These are phyloP conservation scores for Candida quercuum DNA, from an alignment of 805 yeast species.

Conservation along the genomic window DNA sequence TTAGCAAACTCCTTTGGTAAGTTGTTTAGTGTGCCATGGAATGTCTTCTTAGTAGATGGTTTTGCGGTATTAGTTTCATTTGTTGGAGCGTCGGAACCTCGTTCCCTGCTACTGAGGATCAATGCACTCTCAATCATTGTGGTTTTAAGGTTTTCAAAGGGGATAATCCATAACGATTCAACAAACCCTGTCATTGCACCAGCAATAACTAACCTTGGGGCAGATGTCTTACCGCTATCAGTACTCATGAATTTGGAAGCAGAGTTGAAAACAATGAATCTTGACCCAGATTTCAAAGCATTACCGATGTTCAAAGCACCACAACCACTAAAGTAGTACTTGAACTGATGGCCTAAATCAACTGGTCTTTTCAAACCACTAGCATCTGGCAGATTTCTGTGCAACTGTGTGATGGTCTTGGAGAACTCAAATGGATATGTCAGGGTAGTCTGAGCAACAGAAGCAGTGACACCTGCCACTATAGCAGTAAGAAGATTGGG, in stretches of 20 bases:
- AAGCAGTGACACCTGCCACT: constrained; percentile 57
- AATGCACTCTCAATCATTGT: constrained; percentile 70
- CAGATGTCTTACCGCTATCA: constrained; percentile 55
- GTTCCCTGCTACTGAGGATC: constrained; percentile 23
- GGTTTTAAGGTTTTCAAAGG: constrained; percentile 83
- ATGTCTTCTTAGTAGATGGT: constrained; percentile 19
- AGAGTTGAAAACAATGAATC: constrained; percentile 73
- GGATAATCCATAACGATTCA: constrained; percentile 81
- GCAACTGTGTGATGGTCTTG: constrained; percentile 60
- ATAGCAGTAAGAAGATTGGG: constrained; percentile 51
- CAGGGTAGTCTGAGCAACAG: constrained; percentile 53
- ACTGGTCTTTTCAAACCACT: constrained; percentile 12
- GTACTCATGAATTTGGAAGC: constrained; percentile 64
- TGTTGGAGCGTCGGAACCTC: constrained; percentile 17
- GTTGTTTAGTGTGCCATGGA: constrained; percentile 22
- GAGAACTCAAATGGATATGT: constrained; percentile 71
- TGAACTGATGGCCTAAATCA: constrained; percentile 27
- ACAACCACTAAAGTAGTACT: constrained; percentile 50
- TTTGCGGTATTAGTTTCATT: constrained; percentile 17
- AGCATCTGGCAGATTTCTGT: constrained; percentile 36
- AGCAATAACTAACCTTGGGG: constrained; percentile 79
- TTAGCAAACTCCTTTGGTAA: constrained; percentile 22
- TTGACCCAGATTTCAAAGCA: constrained; percentile 62
- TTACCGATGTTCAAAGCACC: constrained; percentile 74
- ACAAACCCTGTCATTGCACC: constrained; percentile 78